Conservation (phyloP, 192 early-diverging fungal species). For the Globomyces pollinis-pini region DNA sequence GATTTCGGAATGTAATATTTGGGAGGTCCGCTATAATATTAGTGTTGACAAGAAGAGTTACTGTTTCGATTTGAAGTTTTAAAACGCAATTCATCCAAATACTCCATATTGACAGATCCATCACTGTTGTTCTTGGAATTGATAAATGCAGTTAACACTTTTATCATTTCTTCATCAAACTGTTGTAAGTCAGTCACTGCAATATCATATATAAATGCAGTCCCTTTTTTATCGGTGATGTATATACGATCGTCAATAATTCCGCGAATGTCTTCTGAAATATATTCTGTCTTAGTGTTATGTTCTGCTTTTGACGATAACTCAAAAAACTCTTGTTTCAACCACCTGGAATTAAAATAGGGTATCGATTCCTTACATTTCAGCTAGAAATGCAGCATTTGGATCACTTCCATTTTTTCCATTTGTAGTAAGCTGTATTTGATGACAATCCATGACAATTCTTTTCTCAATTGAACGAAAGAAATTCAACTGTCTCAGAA, state of each 20-base stretch:
- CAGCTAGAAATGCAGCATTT: constrained; percentile 11
- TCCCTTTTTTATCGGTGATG: constrained; percentile 31
- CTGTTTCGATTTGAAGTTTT: constrained; percentile 25
- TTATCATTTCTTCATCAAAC: constrained; percentile 35
- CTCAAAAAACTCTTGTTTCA: constrained; percentile 33
- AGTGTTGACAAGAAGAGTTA: neutral
- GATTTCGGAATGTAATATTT: constrained; percentile 40
- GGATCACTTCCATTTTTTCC: constrained; percentile 5
- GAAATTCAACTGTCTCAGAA: constrained; percentile 44
- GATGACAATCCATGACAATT: constrained; percentile 29
- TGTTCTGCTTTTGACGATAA: too few species aligned
- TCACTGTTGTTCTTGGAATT: constrained; percentile 23
- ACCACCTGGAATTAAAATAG: too few species aligned
- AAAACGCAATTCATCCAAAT: constrained; percentile 34
- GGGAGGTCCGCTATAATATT: constrained; percentile 29
- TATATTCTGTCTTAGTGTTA: neutral
- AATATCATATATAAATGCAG: constrained; percentile 39
- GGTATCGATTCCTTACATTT: constrained; percentile 14
- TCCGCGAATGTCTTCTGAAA: constrained; percentile 33
- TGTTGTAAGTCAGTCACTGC: constrained; percentile 36
- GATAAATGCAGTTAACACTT: constrained; percentile 41
- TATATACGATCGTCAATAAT: constrained; percentile 20
- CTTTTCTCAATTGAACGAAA: constrained; percentile 45
- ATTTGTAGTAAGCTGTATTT: neutral
- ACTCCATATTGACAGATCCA: constrained; percentile 8